phyloP scores from a whole-genome alignment of 345 rosid genomes.

The Kernera saxatilis region DNA sequence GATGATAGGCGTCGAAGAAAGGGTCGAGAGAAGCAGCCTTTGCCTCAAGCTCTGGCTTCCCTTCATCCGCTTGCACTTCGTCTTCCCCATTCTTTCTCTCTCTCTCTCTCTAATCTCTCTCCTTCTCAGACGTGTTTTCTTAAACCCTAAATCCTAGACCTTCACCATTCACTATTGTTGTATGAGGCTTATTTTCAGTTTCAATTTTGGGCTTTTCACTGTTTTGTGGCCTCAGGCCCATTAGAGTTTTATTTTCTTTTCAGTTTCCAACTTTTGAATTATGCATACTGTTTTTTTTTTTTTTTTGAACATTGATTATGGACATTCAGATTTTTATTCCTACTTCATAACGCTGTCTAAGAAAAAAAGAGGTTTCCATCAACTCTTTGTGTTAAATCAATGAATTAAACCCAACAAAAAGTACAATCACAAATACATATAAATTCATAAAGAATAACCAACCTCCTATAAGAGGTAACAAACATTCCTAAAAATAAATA shows the following conservation, averaged over 20 bases:
- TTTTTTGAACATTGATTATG: too few relatives aligned
- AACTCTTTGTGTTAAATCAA: too few relatives aligned
- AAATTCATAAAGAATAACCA: too few relatives aligned
- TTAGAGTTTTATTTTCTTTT: not conserved
- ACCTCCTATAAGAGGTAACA: too few relatives aligned
- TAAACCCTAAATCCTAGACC: slow-evolving; percentile 21
- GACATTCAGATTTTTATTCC: too few relatives aligned
- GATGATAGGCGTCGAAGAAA: slow-evolving; percentile 51
- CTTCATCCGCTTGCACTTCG: slow-evolving; percentile 53
- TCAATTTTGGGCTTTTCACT: not conserved
- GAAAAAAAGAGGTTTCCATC: too few relatives aligned
- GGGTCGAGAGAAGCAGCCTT: slow-evolving; percentile 65
- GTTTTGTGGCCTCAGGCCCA: not conserved
- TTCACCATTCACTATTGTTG: not conserved
- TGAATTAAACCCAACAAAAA: too few relatives aligned
- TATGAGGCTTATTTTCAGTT: not conserved
- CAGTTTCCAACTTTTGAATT: too few relatives aligned
- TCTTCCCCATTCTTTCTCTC: slow-evolving; percentile 46
- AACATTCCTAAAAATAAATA: too few relatives aligned
- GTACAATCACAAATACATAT: too few relatives aligned
- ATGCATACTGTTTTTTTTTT: too few relatives aligned
- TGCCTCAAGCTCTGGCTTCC: slow-evolving; percentile 77
- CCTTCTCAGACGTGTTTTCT: not conserved
- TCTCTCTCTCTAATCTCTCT: not conserved
- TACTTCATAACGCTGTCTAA: too few relatives aligned